phyloP scores from a whole-genome alignment of 306 rosid genomes.

The Cucumis melo region DNA sequence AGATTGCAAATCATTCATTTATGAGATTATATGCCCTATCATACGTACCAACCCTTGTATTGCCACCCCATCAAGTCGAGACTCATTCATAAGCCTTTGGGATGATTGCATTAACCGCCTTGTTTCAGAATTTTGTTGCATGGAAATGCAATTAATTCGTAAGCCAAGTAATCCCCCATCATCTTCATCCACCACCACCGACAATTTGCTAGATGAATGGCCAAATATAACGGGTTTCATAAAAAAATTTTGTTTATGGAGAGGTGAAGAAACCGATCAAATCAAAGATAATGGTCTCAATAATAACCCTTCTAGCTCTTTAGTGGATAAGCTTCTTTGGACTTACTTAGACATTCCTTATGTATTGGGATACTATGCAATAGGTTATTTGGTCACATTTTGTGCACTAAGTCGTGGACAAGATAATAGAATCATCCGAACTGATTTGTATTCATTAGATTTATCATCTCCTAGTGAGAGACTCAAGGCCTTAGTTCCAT shows the following conservation, averaged over 20 bases:
- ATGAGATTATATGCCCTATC: conserved; percentile 51
- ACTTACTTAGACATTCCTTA: conserved; percentile 65
- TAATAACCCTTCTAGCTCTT: conserved; percentile 31
- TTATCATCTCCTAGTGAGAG: conserved; percentile 40
- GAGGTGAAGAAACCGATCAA: conserved; percentile 74
- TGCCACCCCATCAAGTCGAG: conserved; percentile 30
- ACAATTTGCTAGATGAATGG: conserved; percentile 59
- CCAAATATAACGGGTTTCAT: conserved; percentile 68
- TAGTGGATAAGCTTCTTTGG: conserved; percentile 53
- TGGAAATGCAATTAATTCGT: conserved; percentile 32
- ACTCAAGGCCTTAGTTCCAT: conserved; percentile 52
- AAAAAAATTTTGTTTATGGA: conserved; percentile 58
- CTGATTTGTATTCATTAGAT: conserved; percentile 47
- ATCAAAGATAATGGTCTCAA: conserved; percentile 24
- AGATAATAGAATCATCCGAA: conserved; percentile 29
- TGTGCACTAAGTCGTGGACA: conserved; percentile 58
- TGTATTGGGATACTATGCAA: conserved; percentile 58
- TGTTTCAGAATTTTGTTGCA: conserved; percentile 38
- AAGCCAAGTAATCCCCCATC: conserved; percentile 20
- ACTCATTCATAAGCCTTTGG: conserved; percentile 68
- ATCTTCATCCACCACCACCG: background rate
- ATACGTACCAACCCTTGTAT: conserved; percentile 36
- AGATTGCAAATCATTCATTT: conserved; percentile 48
- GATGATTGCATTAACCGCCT: conserved; percentile 80
- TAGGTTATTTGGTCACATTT: conserved; percentile 47